Evolutionary conservation across 1,284 basidiomycete species (phyloP).

Genomic region (Ceratobasidium sp.): DNA sequence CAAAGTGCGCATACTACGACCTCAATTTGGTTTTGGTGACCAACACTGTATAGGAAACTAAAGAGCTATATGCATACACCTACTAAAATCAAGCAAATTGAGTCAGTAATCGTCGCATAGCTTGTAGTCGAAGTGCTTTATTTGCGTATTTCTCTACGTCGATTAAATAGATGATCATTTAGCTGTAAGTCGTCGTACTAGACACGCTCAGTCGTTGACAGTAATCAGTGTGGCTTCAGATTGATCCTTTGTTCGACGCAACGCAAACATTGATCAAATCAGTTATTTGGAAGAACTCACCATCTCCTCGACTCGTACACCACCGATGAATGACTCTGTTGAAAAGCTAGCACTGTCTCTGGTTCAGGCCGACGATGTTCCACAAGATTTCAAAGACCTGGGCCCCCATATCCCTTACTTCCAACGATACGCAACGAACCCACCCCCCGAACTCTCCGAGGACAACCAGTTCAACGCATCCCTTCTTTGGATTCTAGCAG

Average conservation of each 20-base stretch:
- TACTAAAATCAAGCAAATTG: no score
- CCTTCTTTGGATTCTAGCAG: constrained; percentile 23
- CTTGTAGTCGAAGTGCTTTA: no score
- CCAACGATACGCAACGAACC: constrained; percentile 16
- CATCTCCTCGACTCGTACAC: background rate
- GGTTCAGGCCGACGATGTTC: background rate
- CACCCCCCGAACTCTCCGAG: background rate
- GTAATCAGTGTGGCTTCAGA: no score
- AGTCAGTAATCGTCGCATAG: no score
- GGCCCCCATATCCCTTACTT: constrained; percentile 3
- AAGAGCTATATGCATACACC: no score
- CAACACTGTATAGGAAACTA: no score
- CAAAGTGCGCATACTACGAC: background rate
- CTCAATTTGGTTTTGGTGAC: no score
- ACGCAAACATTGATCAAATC: background rate
- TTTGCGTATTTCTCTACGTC: no score
- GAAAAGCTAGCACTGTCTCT: constrained; percentile 2
- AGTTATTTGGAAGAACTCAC: background rate
- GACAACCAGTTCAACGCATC: constrained; percentile 30
- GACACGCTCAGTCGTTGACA: no score
- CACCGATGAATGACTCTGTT: background rate
- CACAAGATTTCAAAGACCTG: background rate
- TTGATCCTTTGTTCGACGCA: background rate
- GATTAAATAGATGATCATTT: no score
- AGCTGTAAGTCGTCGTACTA: no score